Evolutionary conservation across 2,329 filamentous ascomycete species (phyloP).

Genomic region (Epichloe sylvatica): DNA sequence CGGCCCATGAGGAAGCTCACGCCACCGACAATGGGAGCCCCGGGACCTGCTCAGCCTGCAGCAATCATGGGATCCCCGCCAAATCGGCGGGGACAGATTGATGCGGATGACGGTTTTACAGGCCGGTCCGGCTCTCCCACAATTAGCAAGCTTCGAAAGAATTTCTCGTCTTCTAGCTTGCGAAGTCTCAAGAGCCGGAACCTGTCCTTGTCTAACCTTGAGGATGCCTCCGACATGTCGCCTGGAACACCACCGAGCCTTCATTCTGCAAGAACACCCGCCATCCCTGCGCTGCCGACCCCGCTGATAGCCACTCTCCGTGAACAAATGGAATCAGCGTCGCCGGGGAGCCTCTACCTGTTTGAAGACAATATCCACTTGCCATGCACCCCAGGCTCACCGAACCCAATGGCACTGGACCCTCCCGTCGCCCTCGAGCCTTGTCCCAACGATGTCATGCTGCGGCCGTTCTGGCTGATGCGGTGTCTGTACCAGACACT

Average conservation of each 20-base stretch:
- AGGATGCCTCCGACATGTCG: conserved; percentile 52
- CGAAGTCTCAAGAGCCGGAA: conserved; percentile 62
- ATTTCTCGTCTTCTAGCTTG: conserved; percentile 56
- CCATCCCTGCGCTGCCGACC: conserved; percentile 51
- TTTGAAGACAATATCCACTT: conserved; percentile 77
- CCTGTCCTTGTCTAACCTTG: conserved; percentile 49
- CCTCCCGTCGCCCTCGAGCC: conserved; percentile 72
- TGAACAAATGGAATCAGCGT: conserved; percentile 40
- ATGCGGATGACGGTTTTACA: conserved; percentile 25
- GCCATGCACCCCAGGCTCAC: conserved; percentile 47
- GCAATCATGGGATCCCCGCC: conserved; percentile 17
- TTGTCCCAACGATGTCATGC: conserved; percentile 73
- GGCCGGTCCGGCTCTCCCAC: conserved; percentile 40
- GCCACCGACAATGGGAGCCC: conserved; percentile 3
- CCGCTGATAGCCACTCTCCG: conserved; percentile 50
- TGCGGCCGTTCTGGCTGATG: conserved; percentile 98
- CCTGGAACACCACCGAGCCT: conserved; percentile 62
- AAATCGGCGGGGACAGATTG: conserved; percentile 17
- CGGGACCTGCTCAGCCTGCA: conserved; percentile 5
- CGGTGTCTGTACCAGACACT: conserved; percentile 85
- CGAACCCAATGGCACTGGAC: conserved; percentile 46
- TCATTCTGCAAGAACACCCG: conserved; percentile 41
- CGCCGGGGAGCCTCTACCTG: conserved; percentile 58
- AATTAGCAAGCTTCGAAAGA: conserved; percentile 41
- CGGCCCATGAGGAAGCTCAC: conserved; percentile 1